phyloP scores from a whole-genome alignment of 768 basidiomycete genomes.

The Lactarius psammicola region DNA sequence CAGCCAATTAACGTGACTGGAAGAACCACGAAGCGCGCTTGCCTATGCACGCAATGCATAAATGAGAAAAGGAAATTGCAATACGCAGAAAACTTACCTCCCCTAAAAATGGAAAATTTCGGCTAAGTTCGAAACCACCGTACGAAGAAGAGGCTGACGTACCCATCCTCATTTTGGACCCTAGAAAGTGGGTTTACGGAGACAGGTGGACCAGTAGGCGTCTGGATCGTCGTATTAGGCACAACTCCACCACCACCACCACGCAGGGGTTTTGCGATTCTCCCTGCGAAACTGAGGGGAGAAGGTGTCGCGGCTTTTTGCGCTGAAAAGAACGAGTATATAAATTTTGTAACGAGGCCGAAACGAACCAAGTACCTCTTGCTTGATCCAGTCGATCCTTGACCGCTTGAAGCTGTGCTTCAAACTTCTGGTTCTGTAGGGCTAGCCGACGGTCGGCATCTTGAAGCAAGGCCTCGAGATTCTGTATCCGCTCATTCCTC shows the following conservation, averaged over 20 bases:
- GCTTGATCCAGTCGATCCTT: slow-evolving; percentile 92
- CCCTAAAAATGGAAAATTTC: slow-evolving; percentile 23
- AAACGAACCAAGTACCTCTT: slow-evolving; percentile 56
- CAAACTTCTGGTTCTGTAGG: slow-evolving; percentile 95
- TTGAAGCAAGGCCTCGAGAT: slow-evolving; percentile 87
- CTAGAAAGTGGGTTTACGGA: slow-evolving; percentile 65
- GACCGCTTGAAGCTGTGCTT: slow-evolving; percentile 87
- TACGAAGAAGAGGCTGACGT: slow-evolving; percentile 25
- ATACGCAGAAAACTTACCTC: slow-evolving; percentile 25
- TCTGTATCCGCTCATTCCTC: slow-evolving; percentile 96
- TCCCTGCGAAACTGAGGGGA: slow-evolving; percentile 73
- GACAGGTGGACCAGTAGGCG: slow-evolving; percentile 44
- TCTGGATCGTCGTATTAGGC: slow-evolving; percentile 42
- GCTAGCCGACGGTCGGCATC: slow-evolving; percentile 91
- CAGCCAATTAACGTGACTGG: slow-evolving; percentile 61
- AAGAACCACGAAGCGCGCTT: slow-evolving; percentile 96
- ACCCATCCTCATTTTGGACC: slow-evolving; percentile 79
- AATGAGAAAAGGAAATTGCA: slow-evolving; percentile 18
- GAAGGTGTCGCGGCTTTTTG: slow-evolving; percentile 74
- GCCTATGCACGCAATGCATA: slow-evolving; percentile 22
- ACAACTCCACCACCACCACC: slow-evolving; percentile 76
- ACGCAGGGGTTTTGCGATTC: slow-evolving; percentile 94
- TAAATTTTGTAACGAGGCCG: slow-evolving; percentile 25
- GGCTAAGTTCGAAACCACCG: slow-evolving; percentile 13
- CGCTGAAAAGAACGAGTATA: slow-evolving; percentile 43